These are phyloP conservation scores for Lichtheimia hyalospora DNA, from an alignment of 371 early-diverging fungal species.

Conservation along the genomic window DNA sequence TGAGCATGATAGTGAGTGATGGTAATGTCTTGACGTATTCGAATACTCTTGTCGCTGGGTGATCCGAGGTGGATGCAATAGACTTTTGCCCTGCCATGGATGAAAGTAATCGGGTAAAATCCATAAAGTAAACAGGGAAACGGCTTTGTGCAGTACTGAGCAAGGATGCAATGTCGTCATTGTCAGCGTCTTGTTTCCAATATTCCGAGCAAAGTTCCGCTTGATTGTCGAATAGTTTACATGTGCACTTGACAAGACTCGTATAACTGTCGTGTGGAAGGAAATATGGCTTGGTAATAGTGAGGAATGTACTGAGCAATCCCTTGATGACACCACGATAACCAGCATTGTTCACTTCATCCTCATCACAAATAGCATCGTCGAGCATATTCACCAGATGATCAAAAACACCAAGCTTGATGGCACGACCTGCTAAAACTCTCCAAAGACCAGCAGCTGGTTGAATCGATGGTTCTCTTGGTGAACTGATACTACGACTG, in stretches of 20 bases:
- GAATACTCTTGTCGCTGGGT: conserved; percentile 27
- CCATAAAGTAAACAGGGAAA: conserved; percentile 33
- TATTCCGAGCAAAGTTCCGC: conserved; percentile 25
- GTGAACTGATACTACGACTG: conserved; percentile 6
- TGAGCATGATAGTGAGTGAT: conserved; percentile 23
- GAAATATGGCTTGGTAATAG: conserved; percentile 24
- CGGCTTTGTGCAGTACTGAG: conserved; percentile 24
- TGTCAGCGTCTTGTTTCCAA: conserved; percentile 27
- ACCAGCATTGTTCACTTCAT: conserved; percentile 28
- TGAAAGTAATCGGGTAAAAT: conserved; percentile 26
- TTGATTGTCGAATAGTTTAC: conserved; percentile 28
- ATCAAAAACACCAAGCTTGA: conserved; percentile 35
- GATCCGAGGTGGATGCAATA: background rate
- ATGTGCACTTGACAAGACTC: conserved; percentile 21
- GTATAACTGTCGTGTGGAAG: conserved; percentile 31
- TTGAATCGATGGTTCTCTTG: conserved; percentile 15
- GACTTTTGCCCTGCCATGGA: conserved; percentile 21
- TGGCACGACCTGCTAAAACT: conserved; percentile 29
- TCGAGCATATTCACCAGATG: conserved; percentile 14
- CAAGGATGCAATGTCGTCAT: conserved; percentile 18
- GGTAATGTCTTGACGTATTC: conserved; percentile 22
- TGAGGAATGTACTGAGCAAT: conserved; percentile 31
- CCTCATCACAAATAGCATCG: conserved; percentile 27
- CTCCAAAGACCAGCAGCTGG: conserved; percentile 23
- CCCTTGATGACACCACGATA: conserved; percentile 24